Base-by-base conservation (phyloP, 2,329 filamentous ascomycete species). In the Ambrosiella beaveri region DNA sequence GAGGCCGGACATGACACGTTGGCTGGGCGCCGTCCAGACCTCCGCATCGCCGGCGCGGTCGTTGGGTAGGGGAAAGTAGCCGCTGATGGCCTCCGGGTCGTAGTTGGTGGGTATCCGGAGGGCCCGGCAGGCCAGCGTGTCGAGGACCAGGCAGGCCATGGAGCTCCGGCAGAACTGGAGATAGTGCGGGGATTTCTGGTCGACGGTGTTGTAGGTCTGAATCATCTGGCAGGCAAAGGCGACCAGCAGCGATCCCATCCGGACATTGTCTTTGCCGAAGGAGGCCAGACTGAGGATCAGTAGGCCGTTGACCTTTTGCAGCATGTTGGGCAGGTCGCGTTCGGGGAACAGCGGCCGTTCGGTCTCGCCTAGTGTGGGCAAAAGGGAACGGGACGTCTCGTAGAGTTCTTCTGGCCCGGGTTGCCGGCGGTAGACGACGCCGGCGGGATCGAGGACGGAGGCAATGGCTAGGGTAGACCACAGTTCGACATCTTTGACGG, bases 41-140 rank as follows among this genome's bases (percentile, higher is more conserved):
- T 85, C 80, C 84, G 84, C 88, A 69, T 88, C 84, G 64, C 88
- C 85, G 17, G 84, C 69, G 1, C 82, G 82, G 63, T 85, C 81
- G 66, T 86, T 82, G 35, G 79, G 73, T 1, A 85, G 70, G 2
- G 69, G 67, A 8, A 75, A 74, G 37, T 74, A 60, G 55, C 67
- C 65, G 41, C 68, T 66, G n/a, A 71, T 67, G 35, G 79, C 66
- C 56, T 79, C 75, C 12, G 72, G 70, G 8, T 68, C 65, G 58
- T 83, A 71, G 64, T 78, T 75, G 1, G 77, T 71, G 8, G 71
- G 68, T 39, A 72, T 72, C n/a, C 73, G 69, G 2, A 81, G 69
- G 7, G 75, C 71, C 15, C 77, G 66, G 7, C 77, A 75, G 12
- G 82, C 66, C 19, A 82, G 66, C 12, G 76, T 79, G 56, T 86